Evolutionary conservation across 83 land plant genomes (phyloP), one percentile per base, ranked within the genome.

Genomic region (Picea mariana): DNA sequence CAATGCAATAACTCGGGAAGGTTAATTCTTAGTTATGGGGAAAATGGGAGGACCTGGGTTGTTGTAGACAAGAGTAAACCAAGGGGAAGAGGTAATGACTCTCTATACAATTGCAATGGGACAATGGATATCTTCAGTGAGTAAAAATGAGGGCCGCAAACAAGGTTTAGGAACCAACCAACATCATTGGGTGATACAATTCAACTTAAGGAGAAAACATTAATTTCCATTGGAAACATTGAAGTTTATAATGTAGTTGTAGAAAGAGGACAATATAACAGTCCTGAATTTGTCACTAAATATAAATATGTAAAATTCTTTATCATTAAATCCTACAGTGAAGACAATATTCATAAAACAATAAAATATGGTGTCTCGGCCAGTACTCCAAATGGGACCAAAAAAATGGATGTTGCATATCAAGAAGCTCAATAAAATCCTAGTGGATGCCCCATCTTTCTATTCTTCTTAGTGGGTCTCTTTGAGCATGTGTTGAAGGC

Each of bases 371-470:
- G 58, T 83, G 90, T 93, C 2, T 95, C 93, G 98, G 87, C 98
- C 13, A 93, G 94, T 73, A 95, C 96, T 47, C 91, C 90, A 3
- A 88, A 87, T 77, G 96, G 94, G 27, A 95, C 93, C 69, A 95
- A 93, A 83, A 90, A 93, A 83, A 86, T 95, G 21, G 96, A 91
- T 84, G 89, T 84, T 18, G 92, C 88, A 24, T 95, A 87, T 66
- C 81, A 83, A 82, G 98, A 93, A 62, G 90, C 95, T 5, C 81
- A 83, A 64, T 87, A 84, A 82, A 89, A 87, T 60, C 67, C 89
- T 69, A 85, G 81, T 65, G 84, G 84, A 38, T 91, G 96, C 52
- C 96, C 98, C 27, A 86, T 95, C 2, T 95, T 95, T 77, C 86
- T 95, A 63, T 90, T 94, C 66, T 94, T 92, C 78, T 94, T 93